Evolutionary conservation across 2,329 filamentous ascomycete species (phyloP), one percentile per base, ranked within the genome.

Genomic region (Ascochyta rabiei): DNA sequence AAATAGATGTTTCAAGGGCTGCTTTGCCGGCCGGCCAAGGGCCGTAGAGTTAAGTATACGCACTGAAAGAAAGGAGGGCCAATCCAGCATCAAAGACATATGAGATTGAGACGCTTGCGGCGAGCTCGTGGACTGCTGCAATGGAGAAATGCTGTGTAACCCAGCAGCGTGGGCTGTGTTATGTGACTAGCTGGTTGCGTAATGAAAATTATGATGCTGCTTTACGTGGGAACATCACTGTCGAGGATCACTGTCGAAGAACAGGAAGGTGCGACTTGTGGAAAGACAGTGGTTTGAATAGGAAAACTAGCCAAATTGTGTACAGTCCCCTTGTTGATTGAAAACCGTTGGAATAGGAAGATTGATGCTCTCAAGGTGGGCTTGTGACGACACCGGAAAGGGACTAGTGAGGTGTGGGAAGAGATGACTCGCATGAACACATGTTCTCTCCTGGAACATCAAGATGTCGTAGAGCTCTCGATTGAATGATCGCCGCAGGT

Each of bases 361-460:
- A 37, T 42, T 47, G 41, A 42, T 41, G 46, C 46, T 50, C 46
- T 41, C 7, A 8, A 21, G 3, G 19, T 7, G 24, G 18, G 37
- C 42, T 42, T 55, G 31, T 12, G 24, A 21, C 41, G 37, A 23
- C 28, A 8, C 41, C 42, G 16, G 12, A 35, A 23, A 16, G 18
- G 18, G 26, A 35, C 19, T 50, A 55, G 52, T 19, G 31, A 30
- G 4, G 33, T 39, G 52, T 45, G 37, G n/a, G 42, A 28, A 38
- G 30, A n/a, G 46, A 55, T 55, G 42, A 50, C 46, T 38, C 23
- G 47, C 47, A 50, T 54, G 41, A 35, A 31, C 21, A 37, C 18
- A 9, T 7, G 26, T 39, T 47, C 38, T 33, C 19, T 19, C 21
- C 19, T 21, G 24, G 16, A 16, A 13, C 10, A 21, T 49, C 46